Conservation (phyloP, 2,329 filamentous ascomycete species). For the Capronia coronata region DNA sequence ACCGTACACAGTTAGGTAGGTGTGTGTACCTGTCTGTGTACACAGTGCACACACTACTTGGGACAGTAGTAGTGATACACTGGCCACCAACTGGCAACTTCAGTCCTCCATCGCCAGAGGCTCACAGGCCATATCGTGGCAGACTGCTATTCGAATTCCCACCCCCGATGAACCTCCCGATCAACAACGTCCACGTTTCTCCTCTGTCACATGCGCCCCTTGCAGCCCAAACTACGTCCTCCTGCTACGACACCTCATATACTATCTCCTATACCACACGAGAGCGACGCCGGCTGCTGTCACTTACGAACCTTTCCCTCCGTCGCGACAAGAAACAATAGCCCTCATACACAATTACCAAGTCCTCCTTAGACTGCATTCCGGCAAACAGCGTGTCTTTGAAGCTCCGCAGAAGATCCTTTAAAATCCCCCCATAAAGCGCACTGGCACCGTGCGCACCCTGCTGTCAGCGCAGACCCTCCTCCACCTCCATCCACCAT, state of each 20-base stretch:
- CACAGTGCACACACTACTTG: too few relatives aligned
- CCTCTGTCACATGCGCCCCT: constrained; percentile 1
- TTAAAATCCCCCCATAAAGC: not conserved
- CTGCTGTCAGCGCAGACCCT: constrained; percentile 2
- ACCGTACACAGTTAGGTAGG: not conserved
- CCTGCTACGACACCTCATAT: not conserved
- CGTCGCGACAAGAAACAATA: not conserved
- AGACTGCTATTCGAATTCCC: constrained; percentile 7
- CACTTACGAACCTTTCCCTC: not conserved
- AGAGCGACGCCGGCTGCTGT: not conserved
- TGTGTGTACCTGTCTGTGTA: too few relatives aligned
- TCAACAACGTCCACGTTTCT: constrained; percentile 6
- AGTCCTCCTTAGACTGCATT: too few relatives aligned
- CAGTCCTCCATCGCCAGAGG: not conserved
- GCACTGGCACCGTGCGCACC: constrained; percentile 4
- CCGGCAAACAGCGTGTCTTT: too few relatives aligned
- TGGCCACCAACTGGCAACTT: too few relatives aligned
- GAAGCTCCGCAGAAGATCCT: too few relatives aligned
- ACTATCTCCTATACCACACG: not conserved
- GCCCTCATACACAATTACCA: not conserved
- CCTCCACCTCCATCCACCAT: constrained; percentile 27
- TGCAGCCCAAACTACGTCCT: constrained; percentile 7
- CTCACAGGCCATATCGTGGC: constrained; percentile 11
- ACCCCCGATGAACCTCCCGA: constrained; percentile 9
- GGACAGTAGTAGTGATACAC: too few relatives aligned